Conservation (phyloP, 2,329 filamentous ascomycete genomes). For the Dothideomycetes sp. region DNA sequence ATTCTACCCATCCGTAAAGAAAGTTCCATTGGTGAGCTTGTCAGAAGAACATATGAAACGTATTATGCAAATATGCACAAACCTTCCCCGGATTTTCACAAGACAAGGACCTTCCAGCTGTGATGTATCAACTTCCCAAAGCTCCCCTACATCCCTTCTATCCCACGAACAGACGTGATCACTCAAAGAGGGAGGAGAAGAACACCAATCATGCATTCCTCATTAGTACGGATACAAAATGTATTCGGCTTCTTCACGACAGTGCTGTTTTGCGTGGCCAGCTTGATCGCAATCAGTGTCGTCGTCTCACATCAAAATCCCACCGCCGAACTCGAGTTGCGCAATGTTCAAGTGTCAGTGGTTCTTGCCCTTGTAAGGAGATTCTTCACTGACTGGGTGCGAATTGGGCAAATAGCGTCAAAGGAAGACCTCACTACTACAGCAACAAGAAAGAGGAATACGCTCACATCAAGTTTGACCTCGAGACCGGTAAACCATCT, state of each 20-base stretch:
- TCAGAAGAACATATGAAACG: too few relatives aligned
- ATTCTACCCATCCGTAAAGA: too few relatives aligned
- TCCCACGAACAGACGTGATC: too few relatives aligned
- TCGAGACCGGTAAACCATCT: slow-evolving; percentile 56
- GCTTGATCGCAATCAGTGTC: slow-evolving; percentile 72
- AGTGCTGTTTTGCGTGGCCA: slow-evolving; percentile 72
- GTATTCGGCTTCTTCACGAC: slow-evolving; percentile 98
- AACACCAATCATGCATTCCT: slow-evolving; percentile 98
- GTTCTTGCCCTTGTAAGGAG: too few relatives aligned
- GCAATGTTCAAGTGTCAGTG: slow-evolving; percentile 79
- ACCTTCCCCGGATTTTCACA: too few relatives aligned
- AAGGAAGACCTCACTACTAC: slow-evolving; percentile 94
- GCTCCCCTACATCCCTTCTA: too few relatives aligned
- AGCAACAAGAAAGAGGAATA: slow-evolving; percentile 89
- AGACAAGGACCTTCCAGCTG: too few relatives aligned
- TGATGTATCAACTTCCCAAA: too few relatives aligned
- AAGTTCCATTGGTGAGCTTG: too few relatives aligned
- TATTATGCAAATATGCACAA: too few relatives aligned
- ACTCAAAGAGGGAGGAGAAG: too few relatives aligned
- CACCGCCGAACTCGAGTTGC: slow-evolving; percentile 53
- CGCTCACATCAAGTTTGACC: slow-evolving; percentile 84
- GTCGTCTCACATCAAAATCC: slow-evolving; percentile 62
- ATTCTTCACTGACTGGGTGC: too few relatives aligned
- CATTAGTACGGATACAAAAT: slow-evolving; percentile 75
- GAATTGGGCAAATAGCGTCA: slow-evolving; percentile 54